These are phyloP conservation scores for Solanum commersonii DNA, from an alignment of 257 asterid genomes.

Conservation along the genomic window DNA sequence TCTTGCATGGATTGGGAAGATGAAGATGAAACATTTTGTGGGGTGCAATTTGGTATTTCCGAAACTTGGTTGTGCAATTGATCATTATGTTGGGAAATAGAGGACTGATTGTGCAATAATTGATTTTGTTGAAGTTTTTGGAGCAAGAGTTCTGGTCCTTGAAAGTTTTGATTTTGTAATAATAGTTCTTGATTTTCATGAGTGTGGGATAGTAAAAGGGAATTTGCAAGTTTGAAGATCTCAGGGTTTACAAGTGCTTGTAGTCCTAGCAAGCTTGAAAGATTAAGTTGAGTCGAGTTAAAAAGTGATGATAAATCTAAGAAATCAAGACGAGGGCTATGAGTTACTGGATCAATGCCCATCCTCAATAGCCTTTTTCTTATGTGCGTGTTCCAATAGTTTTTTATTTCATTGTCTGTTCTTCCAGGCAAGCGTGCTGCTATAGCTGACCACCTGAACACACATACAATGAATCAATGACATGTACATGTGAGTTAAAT, in stretches of 20 bases:
- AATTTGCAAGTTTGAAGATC: constrained; percentile 32
- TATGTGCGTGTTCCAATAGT: constrained; percentile 74
- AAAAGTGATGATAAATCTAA: constrained; percentile 56
- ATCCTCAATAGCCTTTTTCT: constrained; percentile 58
- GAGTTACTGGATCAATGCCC: constrained; percentile 87
- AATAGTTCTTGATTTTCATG: constrained; percentile 21
- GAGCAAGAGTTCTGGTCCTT: constrained; percentile 20
- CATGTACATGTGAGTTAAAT: not conserved
- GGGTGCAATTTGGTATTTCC: constrained; percentile 14
- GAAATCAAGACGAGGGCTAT: constrained; percentile 63
- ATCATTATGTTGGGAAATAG: constrained; percentile 29
- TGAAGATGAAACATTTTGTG: constrained; percentile 14
- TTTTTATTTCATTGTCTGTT: constrained; percentile 83
- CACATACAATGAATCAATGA: not conserved
- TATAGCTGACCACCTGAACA: constrained; percentile 64
- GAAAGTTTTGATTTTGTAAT: constrained; percentile 20
- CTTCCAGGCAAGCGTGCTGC: constrained; percentile 80
- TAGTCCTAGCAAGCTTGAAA: constrained; percentile 45
- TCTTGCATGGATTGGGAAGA: constrained; percentile 16
- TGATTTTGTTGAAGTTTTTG: constrained; percentile 21
- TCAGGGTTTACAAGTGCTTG: constrained; percentile 68
- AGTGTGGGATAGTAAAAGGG: constrained; percentile 22
- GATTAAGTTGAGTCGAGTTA: constrained; percentile 42
- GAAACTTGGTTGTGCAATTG: constrained; percentile 27
- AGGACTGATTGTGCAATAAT: constrained; percentile 23